Conservation (phyloP, 1,284 basidiomycete species). For the Cutaneotrichosporon daszewskae region DNA sequence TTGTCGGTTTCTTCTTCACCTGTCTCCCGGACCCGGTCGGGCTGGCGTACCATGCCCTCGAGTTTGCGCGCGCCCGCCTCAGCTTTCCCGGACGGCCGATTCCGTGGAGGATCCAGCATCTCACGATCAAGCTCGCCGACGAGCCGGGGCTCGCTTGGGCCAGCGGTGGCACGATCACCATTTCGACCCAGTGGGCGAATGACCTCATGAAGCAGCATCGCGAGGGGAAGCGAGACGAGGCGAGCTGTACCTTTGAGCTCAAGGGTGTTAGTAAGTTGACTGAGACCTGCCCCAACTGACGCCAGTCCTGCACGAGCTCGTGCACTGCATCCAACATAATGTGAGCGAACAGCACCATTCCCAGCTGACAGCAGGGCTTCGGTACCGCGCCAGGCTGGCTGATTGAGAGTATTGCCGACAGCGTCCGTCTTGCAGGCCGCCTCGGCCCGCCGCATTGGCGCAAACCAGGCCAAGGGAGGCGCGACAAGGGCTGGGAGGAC, state of each 20-base stretch:
- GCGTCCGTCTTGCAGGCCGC: conserved; percentile 21
- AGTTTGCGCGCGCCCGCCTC: conserved; percentile 15
- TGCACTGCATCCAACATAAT: conserved; percentile 32
- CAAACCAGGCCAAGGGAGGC: conserved; percentile 22
- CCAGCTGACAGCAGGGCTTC: conserved; percentile 4
- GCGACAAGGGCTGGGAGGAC: conserved; percentile 30
- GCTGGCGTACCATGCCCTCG: conserved; percentile 24
- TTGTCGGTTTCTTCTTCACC: conserved; percentile 27
- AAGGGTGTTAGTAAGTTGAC: conserved; percentile 35
- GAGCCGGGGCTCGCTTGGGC: conserved; percentile 29
- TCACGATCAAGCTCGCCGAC: conserved; percentile 24
- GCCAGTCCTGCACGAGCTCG: conserved; percentile 31
- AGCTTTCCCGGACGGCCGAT: conserved; percentile 1
- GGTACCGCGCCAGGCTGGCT: conserved; percentile 29
- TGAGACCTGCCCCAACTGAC: not conserved
- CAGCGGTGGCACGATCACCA: conserved; percentile 21
- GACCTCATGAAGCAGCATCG: conserved; percentile 16
- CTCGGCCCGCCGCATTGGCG: conserved; percentile 34
- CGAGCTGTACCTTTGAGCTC: conserved; percentile 31
- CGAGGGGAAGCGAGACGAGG: too few relatives aligned
- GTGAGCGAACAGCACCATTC: not conserved
- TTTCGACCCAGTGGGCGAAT: conserved; percentile 29
- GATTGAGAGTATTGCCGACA: conserved; percentile 32
- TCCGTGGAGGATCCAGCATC: conserved; percentile 24
- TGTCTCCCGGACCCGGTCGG: conserved; percentile 32